These are phyloP conservation scores for Clonostachys byssicola DNA, from an alignment of 2,329 filamentous ascomycete genomes.

Conservation along the genomic window DNA sequence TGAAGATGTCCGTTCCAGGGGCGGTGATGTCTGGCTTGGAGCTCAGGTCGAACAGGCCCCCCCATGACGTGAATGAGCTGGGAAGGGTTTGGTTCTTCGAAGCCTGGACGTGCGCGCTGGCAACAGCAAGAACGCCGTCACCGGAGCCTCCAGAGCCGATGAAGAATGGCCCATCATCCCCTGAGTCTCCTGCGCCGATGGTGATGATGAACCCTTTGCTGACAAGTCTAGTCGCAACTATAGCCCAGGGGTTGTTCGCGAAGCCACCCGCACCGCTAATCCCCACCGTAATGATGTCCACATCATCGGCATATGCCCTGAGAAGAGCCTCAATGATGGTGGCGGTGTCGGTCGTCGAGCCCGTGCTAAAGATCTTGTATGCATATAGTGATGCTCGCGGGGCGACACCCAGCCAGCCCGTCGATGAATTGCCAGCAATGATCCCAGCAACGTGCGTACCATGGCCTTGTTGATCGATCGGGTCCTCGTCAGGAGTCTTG, in stretches of 20 bases:
- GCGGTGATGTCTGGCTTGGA: constrained; percentile 37
- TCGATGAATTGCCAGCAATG: constrained; percentile 13
- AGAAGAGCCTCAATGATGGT: constrained; percentile 28
- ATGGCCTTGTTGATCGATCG: constrained; percentile 15
- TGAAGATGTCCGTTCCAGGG: constrained; percentile 32
- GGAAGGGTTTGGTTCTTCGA: constrained; percentile 20
- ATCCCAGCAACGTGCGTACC: constrained; percentile 23
- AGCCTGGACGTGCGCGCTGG: constrained; percentile 12
- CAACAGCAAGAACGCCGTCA: constrained; percentile 33
- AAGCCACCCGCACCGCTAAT: constrained; percentile 21
- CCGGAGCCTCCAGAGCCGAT: constrained; percentile 29
- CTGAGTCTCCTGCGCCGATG: constrained; percentile 37
- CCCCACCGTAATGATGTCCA: constrained; percentile 26
- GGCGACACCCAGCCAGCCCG: constrained; percentile 16
- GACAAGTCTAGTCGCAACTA: constrained; percentile 20
- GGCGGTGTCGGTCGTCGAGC: constrained; percentile 11
- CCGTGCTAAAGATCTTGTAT: constrained; percentile 16
- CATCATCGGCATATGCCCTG: constrained; percentile 14
- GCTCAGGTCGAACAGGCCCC: constrained; percentile 32
- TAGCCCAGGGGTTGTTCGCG: constrained; percentile 19
- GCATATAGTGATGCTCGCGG: constrained; percentile 16
- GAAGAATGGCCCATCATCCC: constrained; percentile 33
- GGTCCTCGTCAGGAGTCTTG: constrained; percentile 14
- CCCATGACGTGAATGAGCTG: constrained; percentile 34
- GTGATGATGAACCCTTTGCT: constrained; percentile 31